These are phyloP conservation scores for Elaphomyces granulatus DNA, from an alignment of 495 filamentous ascomycete species.

Conservation along the genomic window DNA sequence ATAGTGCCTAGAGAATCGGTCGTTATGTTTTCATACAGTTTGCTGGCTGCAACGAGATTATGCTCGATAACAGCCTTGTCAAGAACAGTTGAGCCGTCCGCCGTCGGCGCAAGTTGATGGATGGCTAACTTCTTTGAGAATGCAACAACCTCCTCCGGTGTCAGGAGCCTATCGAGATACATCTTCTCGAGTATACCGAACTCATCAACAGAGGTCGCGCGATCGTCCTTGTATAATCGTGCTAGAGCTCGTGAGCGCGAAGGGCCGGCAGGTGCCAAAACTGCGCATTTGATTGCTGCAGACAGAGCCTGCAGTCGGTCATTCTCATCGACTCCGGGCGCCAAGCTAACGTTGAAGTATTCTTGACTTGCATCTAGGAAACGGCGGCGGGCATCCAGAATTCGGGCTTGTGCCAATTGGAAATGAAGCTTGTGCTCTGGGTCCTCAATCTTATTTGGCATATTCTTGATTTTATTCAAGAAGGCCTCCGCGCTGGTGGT, in stretches of 20 bases:
- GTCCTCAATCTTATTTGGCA: conserved; percentile 67
- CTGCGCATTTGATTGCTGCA: conserved; percentile 87
- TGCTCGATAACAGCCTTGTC: conserved; percentile 91
- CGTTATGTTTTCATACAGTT: conserved; percentile 79
- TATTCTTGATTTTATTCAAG: conserved; percentile 82
- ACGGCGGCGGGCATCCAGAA: conserved; percentile 74
- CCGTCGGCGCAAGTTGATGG: conserved; percentile 78
- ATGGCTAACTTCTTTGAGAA: conserved; percentile 68
- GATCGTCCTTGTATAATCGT: conserved; percentile 87
- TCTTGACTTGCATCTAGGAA: conserved; percentile 83
- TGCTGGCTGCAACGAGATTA: conserved; percentile 75
- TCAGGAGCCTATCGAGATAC: conserved; percentile 79
- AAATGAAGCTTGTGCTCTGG: conserved; percentile 65
- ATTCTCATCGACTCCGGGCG: conserved; percentile 61
- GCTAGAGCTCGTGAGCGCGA: conserved; percentile 63
- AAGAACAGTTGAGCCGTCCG: conserved; percentile 87
- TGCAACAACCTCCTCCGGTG: conserved; percentile 63
- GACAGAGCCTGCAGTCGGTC: conserved; percentile 71
- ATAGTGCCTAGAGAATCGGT: conserved; percentile 62
- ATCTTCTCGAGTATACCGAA: conserved; percentile 93
- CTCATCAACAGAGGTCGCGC: conserved; percentile 58
- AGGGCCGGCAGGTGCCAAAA: conserved; percentile 84
- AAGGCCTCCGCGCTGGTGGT: conserved; percentile 70
- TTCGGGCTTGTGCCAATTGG: conserved; percentile 79
- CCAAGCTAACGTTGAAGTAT: conserved; percentile 76